These are phyloP conservation scores for Ustilago curta DNA, from an alignment of 1,284 basidiomycete species.

Conservation along the genomic window DNA sequence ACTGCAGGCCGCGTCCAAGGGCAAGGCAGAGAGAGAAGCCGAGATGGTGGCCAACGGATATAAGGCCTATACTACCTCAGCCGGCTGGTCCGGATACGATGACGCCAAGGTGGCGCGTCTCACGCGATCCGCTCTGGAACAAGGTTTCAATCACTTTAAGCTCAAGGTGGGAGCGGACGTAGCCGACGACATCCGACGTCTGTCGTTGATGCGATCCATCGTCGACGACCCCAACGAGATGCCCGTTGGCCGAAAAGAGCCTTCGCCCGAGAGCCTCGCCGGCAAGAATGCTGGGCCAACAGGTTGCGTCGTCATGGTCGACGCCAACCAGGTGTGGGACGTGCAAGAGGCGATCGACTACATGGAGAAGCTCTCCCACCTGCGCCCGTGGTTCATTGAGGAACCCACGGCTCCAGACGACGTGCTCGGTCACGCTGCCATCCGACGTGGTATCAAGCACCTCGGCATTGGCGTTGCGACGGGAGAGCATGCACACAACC, in stretches of 20 bases:
- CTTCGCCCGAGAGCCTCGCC: conserved; percentile 29
- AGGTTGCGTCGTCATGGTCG: conserved; percentile 93
- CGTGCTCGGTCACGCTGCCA: conserved; percentile 77
- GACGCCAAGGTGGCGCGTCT: conserved; percentile 90
- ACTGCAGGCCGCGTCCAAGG: conserved; percentile 80
- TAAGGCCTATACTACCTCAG: conserved; percentile 93
- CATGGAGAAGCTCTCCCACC: conserved; percentile 80
- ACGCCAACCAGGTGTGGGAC: conserved; percentile 97
- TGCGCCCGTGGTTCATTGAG: conserved; percentile 89
- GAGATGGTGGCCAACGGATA: conserved; percentile 74
- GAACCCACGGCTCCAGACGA: conserved; percentile 53
- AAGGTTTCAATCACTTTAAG: conserved; percentile 72
- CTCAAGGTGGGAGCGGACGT: conserved; percentile 93
- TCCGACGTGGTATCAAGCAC: conserved; percentile 82
- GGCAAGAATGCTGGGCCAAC: conserved; percentile 94
- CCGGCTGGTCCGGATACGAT: conserved; percentile 78
- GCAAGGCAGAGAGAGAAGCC: conserved; percentile 75
- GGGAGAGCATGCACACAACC: conserved; percentile 93
- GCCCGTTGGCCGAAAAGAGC: conserved; percentile 38
- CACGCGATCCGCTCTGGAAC: conserved; percentile 83
- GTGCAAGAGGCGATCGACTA: conserved; percentile 92
- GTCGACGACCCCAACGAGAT: conserved; percentile 75
- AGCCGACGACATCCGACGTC: conserved; percentile 85
- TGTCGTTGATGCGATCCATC: conserved; percentile 87
- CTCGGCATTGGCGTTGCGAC: conserved; percentile 92